Conservation (phyloP, 768 basidiomycete species). For the Wakefieldia striispora region DNA sequence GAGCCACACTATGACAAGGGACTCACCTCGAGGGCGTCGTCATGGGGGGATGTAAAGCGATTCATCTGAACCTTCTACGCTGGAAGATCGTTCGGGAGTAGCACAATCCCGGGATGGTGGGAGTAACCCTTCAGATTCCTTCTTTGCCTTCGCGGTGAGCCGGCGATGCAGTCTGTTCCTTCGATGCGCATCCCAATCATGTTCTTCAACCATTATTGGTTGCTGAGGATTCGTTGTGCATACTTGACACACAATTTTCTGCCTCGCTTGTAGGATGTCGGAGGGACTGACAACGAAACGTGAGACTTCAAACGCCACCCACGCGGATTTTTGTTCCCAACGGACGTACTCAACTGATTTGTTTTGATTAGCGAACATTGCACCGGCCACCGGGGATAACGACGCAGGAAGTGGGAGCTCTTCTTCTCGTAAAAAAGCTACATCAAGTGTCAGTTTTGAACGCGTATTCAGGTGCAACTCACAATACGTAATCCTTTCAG, state of each 20-base stretch:
- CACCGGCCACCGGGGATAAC: constrained; percentile 53
- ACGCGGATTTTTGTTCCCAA: not conserved
- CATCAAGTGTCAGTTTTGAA: constrained; percentile 4
- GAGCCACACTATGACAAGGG: not conserved
- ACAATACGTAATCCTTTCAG: constrained; percentile 51
- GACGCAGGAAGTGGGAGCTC: constrained; percentile 54
- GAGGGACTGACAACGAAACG: constrained; percentile 46
- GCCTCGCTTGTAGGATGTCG: constrained; percentile 52
- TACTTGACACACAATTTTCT: constrained; percentile 54
- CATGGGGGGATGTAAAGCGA: constrained; percentile 6
- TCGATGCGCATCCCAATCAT: constrained; percentile 55
- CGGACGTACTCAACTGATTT: constrained; percentile 48
- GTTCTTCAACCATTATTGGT: constrained; percentile 64
- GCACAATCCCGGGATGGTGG: not conserved
- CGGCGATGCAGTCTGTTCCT: constrained; percentile 55
- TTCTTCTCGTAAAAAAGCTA: constrained; percentile 51
- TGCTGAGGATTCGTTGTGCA: constrained; percentile 58
- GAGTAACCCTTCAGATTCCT: constrained; percentile 1
- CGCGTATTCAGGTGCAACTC: constrained; percentile 4
- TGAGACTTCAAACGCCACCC: constrained; percentile 10
- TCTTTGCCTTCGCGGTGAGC: constrained; percentile 35
- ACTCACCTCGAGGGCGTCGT: constrained; percentile 9
- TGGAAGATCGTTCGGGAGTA: constrained; percentile 2
- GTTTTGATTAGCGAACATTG: constrained; percentile 45
- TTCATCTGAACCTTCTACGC: constrained; percentile 3